Evolutionary conservation across 106 monocot genomes (phyloP).

Genomic region (Dendrobium chrysotoxum): DNA sequence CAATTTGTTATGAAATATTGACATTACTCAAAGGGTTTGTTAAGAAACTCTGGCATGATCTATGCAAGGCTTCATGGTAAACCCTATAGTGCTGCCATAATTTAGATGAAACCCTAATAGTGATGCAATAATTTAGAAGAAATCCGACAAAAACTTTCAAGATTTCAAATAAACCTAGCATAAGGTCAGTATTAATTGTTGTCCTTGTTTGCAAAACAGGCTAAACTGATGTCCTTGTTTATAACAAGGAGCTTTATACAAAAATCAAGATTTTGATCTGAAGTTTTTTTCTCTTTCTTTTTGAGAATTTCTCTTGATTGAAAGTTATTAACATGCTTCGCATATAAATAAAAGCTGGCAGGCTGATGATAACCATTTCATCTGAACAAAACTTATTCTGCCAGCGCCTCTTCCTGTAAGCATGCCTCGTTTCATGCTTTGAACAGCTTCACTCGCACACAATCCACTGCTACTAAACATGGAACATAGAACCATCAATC

Average conservation of each 20-base stretch:
- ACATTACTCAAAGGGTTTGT: neutral
- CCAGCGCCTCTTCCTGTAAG: neutral
- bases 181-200: neutral
- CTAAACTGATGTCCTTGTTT: too few relatives aligned
- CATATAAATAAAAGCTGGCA: neutral
- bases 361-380: neutral
- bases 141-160: neutral
- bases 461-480: neutral
- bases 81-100: neutral
- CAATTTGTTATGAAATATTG: neutral
- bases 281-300: neutral
- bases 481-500: neutral
- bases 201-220: neutral
- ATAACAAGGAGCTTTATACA: neutral
- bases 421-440: neutral
- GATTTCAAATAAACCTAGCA: neutral
- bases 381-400: neutral
- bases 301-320: neutral
- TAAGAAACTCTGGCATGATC: neutral
- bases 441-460: neutral
- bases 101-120: neutral
- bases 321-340: neutral
- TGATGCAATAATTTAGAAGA: neutral
- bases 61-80: neutral
- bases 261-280: neutral